Percentiles rank a stretch among this genome's conserved stretches.
Conservation (phyloP, 78 protist species). For the Dictyostelium capitatum region DNA sequence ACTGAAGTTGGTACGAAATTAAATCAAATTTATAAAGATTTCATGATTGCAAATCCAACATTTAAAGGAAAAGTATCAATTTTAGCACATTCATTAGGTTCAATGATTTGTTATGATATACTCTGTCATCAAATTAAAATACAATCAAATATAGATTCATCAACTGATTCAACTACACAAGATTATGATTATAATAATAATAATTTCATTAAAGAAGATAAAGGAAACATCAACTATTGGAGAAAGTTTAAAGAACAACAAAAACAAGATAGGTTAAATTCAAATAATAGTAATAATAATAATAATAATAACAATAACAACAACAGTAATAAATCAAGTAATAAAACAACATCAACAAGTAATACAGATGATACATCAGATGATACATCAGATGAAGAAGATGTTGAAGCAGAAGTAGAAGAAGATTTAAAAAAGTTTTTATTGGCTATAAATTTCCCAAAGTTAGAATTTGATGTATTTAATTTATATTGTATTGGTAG, state of each 20-base stretch:
- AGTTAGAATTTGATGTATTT: slow-evolving; percentile 45
- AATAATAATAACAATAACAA: neutral
- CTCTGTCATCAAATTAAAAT: slow-evolving; percentile 22
- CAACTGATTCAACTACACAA: neutral
- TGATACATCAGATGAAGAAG: neutral
- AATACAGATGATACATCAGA: neutral
- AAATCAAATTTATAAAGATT: slow-evolving; percentile 25
- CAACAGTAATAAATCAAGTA: neutral
- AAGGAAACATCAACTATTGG: slow-evolving; percentile 58
- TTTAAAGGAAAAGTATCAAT: slow-evolving; percentile 64
- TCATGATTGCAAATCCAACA: slow-evolving; percentile 15
- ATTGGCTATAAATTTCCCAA: slow-evolving; percentile 18
- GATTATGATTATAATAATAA: neutral
- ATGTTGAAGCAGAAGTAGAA: neutral
- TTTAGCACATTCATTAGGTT: slow-evolving; percentile 61
- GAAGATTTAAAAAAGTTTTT: slow-evolving; percentile 19
- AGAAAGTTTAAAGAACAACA: neutral
- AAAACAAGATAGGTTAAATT: neutral
- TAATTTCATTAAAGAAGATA: neutral
- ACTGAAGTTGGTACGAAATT: slow-evolving; percentile 52
- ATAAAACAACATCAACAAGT: neutral
- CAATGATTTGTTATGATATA: slow-evolving; percentile 52
- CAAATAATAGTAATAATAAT: neutral
- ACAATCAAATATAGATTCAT: neutral
- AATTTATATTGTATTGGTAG: slow-evolving; percentile 62